These are phyloP conservation scores for Aureobasidium uvarum DNA, from an alignment of 2,329 filamentous ascomycete species.

Conservation along the genomic window DNA sequence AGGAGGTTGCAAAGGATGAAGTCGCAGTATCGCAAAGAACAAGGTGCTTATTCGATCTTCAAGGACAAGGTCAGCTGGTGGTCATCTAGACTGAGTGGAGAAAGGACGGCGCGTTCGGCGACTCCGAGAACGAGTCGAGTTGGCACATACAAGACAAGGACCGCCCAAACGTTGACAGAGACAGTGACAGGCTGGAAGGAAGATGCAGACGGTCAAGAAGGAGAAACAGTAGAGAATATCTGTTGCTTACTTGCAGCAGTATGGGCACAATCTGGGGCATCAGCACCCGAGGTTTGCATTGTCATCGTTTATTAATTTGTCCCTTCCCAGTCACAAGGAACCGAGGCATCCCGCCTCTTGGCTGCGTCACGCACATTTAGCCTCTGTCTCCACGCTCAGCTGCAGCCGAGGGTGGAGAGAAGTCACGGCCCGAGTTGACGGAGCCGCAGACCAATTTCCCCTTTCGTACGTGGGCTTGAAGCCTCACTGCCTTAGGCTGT, in stretches of 20 bases:
- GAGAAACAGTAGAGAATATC: background rate
- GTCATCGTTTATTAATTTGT: constrained; percentile 10
- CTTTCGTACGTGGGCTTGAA: background rate
- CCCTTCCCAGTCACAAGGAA: constrained; percentile 3
- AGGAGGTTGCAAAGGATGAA: background rate
- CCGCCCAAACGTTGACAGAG: background rate
- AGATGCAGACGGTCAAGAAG: background rate
- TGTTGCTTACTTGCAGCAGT: constrained; percentile 10
- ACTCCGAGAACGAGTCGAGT: constrained; percentile 1
- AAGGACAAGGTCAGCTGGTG: background rate
- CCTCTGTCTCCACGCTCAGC: background rate
- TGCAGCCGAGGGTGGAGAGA: background rate
- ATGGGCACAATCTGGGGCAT: background rate
- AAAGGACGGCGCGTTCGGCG: constrained; percentile 13
- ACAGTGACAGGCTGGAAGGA: background rate
- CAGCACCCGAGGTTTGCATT: constrained; percentile 5
- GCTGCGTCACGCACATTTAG: constrained; percentile 7
- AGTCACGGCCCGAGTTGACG: background rate
- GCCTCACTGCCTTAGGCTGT: background rate
- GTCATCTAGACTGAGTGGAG: background rate
- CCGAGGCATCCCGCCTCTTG: constrained; percentile 24
- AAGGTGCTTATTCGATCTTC: background rate
- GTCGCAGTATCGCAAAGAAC: background rate
- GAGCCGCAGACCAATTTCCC: background rate
- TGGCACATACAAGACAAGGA: constrained; percentile 10